Base-by-base conservation (phyloP, 1,284 basidiomycete species). In the Cronartium quercuum region DNA sequence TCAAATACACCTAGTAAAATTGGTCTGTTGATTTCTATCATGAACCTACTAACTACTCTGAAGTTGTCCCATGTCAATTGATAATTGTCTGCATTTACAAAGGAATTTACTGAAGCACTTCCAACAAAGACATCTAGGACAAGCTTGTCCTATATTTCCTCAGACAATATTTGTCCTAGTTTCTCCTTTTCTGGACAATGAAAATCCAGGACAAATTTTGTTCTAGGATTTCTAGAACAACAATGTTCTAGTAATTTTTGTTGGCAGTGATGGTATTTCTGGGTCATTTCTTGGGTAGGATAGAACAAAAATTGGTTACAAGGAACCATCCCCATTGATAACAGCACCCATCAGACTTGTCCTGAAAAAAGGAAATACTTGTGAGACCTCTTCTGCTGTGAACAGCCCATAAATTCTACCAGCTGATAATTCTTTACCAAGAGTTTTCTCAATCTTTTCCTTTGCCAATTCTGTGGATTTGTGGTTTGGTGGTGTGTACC, bases 61-160 rank as follows among this genome's bases (percentile, higher is more conserved):
- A 66, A 66, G 2, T 66, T 10, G n/a, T 62, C 60, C 60, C 60
- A 62, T 6, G 60, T 62, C 7, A 9, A 7, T 2, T 0, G 34
- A 9, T 35, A 44, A 3, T 9, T 2, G 10, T 66, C 6, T 21
- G 41, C 42, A 3, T 66, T 34, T 0, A 66, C 64, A 15, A 42
- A 66, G 6, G 64, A 66, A 44, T 66, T 66, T 0, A 34, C 64
- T 3, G 29, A 66, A n/a, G n/a, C n/a, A n/a, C n/a, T n/a, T n/a
- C n/a, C n/a, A n/a, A n/a, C n/a, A n/a, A n/a, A n/a, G n/a, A n/a
- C n/a, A n/a, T n/a, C n/a, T n/a, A n/a, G n/a, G n/a, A n/a, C n/a
- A n/a, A n/a, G n/a, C n/a, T n/a, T n/a, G n/a, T n/a, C n/a, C n/a
- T n/a, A n/a, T n/a, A n/a, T n/a, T n/a, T n/a, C n/a, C n/a, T n/a